Evolutionary conservation across 768 basidiomycete species (phyloP), one percentile per base, ranked within the genome.

Genomic region (Boletus vermiculosoides): DNA sequence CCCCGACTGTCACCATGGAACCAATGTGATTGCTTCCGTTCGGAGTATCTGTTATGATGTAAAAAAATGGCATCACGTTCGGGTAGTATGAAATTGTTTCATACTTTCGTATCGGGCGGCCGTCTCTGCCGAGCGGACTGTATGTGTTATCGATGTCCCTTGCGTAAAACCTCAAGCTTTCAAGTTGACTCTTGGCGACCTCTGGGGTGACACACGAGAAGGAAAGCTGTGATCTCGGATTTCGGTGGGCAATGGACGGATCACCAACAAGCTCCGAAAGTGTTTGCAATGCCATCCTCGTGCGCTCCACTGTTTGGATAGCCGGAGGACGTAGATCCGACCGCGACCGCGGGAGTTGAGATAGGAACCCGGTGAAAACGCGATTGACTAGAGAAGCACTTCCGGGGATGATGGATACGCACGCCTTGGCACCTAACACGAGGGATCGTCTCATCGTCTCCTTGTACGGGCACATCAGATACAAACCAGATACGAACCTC

Each of bases 321-420:
- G 65, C 48, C 6, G 77, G 77, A 5, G 72, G 72, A 0, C 65
- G 46, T n/a, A 82, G 71, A 50, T 83, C 80, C 40, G 85, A 83
- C 20, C 78, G 72, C 13, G 73, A 66, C 25, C 66, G 78, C 10
- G 85, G 80, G 36, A 83, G 78, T 16, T 82, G 79, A 15, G 75
- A 71, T 11, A 91, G 68, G 67, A 91, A 92, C 63, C 82, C 83
- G 51, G 74, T 61, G 60, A 87, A 82, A 5, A 82, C 81, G 60
- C 84, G 83, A 65, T 88, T 87, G 15, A 83, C 80, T 42, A 86
- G 79, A 34, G 85, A 84, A 5, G 83, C 80, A 40, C 73, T 80
- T 9, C 82, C 77, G 4, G 81, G 80, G 15, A 82, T 66, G 52
- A 89, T 71, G 63, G 80, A 80, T 40, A 90, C 66, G 63, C 77